Base-by-base conservation (phyloP, 805 yeast genomes). In the Candida argentea region DNA sequence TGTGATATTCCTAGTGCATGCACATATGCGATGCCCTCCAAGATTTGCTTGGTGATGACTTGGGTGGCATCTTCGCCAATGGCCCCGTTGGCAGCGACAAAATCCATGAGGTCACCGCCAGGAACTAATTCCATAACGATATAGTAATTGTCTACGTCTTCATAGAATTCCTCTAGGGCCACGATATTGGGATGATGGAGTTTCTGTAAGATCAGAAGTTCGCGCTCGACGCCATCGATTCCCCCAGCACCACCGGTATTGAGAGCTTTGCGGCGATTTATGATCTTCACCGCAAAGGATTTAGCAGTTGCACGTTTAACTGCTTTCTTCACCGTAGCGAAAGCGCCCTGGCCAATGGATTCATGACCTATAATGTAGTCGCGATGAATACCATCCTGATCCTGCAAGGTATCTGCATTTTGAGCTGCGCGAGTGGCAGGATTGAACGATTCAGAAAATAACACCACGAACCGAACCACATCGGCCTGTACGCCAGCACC, bases 81-180 rank as follows among this genome's bases (percentile, higher is more conserved):
- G 3, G 89, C 73, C 3, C 96, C 96, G 52, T 83, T 80, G 3
- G 86, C 83, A 1, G 93, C 89, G 2, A 89, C 93, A 55, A 84
- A 87, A 57, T 91, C 98, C 98, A 91, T 91, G 29, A 91, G 61
- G 52, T 91, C 99, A 15, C 98, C 99, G 10, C 96, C 96, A 2
- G 93, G 78, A 16, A 91, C 93, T 43, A 77, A 82, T 47, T 91
- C 98, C 96, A 91, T 89, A 5, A 91, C 89, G 37, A 91, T 61
- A 50, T 84, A 89, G 50, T 83, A 83, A 43, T 70, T 73, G 33
- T 78, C 82, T 4, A 64, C 57, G 48, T 89, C 96, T 47, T 87
- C 95, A 48, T 76, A 86, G 43, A 81, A 83, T 4, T 86, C 91
- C 46, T 81, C 76, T 28, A 91, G 61, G 26, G 73, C 63, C 9